phyloP scores from a whole-genome alignment of 306 rosid species.

The Pyrus communis region DNA sequence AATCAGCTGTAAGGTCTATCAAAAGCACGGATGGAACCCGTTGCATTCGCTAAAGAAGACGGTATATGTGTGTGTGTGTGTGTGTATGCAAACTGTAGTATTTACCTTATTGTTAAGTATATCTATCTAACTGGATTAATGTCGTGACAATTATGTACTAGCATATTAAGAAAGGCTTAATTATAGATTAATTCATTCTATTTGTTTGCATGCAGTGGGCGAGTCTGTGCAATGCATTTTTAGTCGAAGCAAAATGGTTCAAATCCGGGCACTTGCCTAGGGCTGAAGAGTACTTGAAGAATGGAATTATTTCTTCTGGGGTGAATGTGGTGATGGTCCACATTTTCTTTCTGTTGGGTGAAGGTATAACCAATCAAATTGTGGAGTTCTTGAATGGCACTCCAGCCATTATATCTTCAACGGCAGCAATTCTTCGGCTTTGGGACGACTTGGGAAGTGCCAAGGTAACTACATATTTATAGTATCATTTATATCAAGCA shows the following conservation, averaged over 20 bases:
- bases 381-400: conserved; percentile 24
- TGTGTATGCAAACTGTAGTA: not conserved
- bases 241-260: conserved; percentile 70
- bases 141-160: not conserved
- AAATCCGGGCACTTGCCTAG: conserved; percentile 32
- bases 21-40: conserved; percentile 49
- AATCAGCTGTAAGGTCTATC: conserved; percentile 35
- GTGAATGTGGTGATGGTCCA: conserved; percentile 44
- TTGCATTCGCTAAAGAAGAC: conserved; percentile 14
- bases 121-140: too few relatives aligned
- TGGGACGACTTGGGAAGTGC: conserved; percentile 78
- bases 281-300: conserved; percentile 50
- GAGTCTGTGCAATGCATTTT: conserved; percentile 48
- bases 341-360: conserved; percentile 45
- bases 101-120: not conserved
- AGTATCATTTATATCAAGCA: not conserved
- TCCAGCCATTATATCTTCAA: conserved; percentile 37
- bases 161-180: not conserved
- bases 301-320: conserved; percentile 55
- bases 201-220: conserved; percentile 39
- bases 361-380: conserved; percentile 25
- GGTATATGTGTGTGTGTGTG: too few relatives aligned
- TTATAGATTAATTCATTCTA: not conserved
- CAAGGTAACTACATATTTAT: conserved; percentile 13
- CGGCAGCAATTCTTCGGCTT: conserved; percentile 57